A percentile compares a stretch with the other conserved stretches of the same genome.
These are phyloP conservation scores for Solanum okadae DNA, from an alignment of 257 asterid genomes.

Conservation along the genomic window DNA sequence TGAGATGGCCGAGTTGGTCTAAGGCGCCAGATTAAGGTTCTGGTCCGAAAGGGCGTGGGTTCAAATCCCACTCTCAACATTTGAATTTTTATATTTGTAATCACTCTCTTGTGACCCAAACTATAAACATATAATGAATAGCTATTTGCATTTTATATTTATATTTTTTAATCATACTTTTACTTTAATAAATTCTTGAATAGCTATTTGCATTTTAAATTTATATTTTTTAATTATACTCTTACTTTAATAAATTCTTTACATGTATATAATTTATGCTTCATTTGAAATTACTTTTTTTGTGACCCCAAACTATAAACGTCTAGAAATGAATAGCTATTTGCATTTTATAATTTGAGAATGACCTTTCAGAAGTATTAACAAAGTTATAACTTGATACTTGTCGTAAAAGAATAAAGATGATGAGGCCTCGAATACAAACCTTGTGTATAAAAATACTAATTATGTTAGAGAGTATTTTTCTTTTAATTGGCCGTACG, in stretches of 20 bases:
- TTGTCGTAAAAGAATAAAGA: too few species aligned
- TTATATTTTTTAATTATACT: too few species aligned
- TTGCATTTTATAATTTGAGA: not conserved
- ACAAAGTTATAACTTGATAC: not conserved
- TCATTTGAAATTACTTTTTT: not conserved
- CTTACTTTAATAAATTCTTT: too few species aligned
- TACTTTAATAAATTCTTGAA: too few species aligned
- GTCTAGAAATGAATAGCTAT: not conserved
- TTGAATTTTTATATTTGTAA: too few species aligned
- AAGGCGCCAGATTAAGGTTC: conserved; percentile 99
- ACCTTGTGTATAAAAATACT: not conserved
- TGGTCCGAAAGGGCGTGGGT: conserved; percentile 99
- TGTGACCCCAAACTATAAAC: not conserved
- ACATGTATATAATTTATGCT: not conserved
- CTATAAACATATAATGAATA: too few species aligned
- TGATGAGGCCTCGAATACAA: not conserved
- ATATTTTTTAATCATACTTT: too few species aligned
- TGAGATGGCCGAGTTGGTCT: conserved; percentile 99
- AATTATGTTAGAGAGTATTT: not conserved
- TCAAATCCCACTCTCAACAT: conserved; percentile 82
- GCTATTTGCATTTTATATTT: too few species aligned
- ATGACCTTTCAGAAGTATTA: not conserved
- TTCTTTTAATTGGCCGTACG: not conserved
- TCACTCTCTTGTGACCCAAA: too few species aligned
- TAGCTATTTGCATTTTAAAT: too few species aligned